A percentile compares a stretch with the other conserved stretches of the same genome.
These are phyloP conservation scores for Septoria petroselini DNA, from an alignment of 2,329 filamentous ascomycete genomes.

Conservation along the genomic window DNA sequence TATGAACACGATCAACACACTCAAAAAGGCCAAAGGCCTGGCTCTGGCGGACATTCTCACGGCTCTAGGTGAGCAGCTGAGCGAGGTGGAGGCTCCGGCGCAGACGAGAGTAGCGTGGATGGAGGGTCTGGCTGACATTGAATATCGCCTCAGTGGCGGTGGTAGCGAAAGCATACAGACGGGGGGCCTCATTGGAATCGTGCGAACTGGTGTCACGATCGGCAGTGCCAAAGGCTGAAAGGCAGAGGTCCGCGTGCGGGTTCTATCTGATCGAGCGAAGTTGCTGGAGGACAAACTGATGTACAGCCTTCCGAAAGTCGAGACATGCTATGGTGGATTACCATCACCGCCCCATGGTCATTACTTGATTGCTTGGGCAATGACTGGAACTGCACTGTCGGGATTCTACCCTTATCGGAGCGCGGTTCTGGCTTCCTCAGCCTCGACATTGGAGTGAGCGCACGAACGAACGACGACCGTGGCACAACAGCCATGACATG, in stretches of 20 bases:
- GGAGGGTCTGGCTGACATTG: slow-evolving; percentile 84
- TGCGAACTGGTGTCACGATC: slow-evolving; percentile 81
- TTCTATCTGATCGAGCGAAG: no score
- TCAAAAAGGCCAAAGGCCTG: slow-evolving; percentile 81
- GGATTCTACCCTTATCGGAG: neutral
- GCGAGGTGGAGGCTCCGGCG: slow-evolving; percentile 75
- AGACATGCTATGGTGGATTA: no score
- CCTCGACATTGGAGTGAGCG: no score
- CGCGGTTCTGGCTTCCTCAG: neutral
- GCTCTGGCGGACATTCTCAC: slow-evolving; percentile 93
- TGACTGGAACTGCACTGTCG: no score
- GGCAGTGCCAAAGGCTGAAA: slow-evolving; percentile 27
- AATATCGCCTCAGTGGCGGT: slow-evolving; percentile 84
- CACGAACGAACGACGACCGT: no score
- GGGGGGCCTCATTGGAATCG: slow-evolving; percentile 83
- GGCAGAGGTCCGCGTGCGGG: no score
- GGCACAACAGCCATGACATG: no score
- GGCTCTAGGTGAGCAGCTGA: slow-evolving; percentile 75
- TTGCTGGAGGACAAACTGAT: no score
- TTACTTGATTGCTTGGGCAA: no score
- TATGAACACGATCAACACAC: slow-evolving; percentile 77
- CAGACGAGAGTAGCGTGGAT: slow-evolving; percentile 90
- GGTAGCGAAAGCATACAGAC: slow-evolving; percentile 87
- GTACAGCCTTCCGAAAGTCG: no score
- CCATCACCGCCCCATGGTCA: no score